Percentiles rank a stretch among this genome's conserved stretches.
These are phyloP conservation scores for Fraxinus greggii DNA, from an alignment of 305 asterid genomes.

Conservation along the genomic window DNA sequence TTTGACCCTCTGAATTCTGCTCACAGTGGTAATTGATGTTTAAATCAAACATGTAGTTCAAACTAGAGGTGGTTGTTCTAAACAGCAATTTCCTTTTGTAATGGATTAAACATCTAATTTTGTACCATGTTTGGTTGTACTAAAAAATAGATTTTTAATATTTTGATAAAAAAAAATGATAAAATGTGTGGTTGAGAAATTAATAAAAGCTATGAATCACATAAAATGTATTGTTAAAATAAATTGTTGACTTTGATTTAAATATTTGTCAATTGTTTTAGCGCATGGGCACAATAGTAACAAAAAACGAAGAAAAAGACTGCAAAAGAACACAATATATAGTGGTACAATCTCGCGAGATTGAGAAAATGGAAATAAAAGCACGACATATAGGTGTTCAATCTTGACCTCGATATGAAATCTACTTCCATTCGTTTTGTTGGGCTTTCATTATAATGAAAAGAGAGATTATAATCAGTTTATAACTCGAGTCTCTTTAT, in stretches of 20 bases:
- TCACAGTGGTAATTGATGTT: background rate
- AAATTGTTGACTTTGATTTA: too few species aligned
- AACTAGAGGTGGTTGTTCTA: background rate
- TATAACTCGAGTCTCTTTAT: background rate
- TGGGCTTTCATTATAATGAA: background rate
- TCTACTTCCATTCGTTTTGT: background rate
- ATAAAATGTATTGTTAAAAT: background rate
- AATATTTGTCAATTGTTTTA: too few species aligned
- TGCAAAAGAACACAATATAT: background rate
- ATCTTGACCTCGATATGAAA: background rate
- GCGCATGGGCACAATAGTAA: background rate
- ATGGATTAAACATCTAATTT: background rate
- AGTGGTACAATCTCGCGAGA: background rate
- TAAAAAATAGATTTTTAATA: background rate
- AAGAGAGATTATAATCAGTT: too few species aligned
- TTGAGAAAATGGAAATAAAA: background rate
- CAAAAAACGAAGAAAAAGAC: background rate
- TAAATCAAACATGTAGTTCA: background rate
- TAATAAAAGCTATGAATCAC: too few species aligned
- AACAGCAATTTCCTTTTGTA: background rate
- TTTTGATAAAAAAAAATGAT: too few species aligned
- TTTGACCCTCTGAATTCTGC: constrained; percentile 18
- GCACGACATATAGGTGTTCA: background rate
- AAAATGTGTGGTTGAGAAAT: too few species aligned
- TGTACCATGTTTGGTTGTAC: background rate